Base-by-base conservation (phyloP, 148 eudicot genomes). In the Vaccinium myrtillus region DNA sequence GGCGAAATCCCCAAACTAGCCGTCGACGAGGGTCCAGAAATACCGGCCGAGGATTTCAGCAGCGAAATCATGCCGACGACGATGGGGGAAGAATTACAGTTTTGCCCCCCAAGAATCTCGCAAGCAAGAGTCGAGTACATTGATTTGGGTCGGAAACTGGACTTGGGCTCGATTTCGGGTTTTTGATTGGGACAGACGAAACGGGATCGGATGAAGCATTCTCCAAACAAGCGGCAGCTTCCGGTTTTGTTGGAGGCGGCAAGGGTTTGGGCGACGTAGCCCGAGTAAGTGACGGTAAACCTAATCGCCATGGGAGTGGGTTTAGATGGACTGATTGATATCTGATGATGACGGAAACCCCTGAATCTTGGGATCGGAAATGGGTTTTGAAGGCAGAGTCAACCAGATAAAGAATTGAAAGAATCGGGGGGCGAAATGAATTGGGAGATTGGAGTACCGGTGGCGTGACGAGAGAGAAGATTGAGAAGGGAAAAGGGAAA, bases 251-350 rank as follows among this genome's bases (percentile, higher is more conserved):
- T 70, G 58, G 88, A 67, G 71, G 91, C 83, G 46, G 92, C 92
- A 1, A 94, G 84, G 82, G 82, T 94, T 23, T 91, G 91, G 51
- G 98, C 97, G 1, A 92, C 80, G 84, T 88, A 85, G 75, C 93
- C 93, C 83, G 98, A 92, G 87, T 86, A 91, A 65, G 90, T 58
- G 75, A 92, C 92, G 83, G 99, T 92, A 78, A 88, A 88, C 32
- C 98, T 84, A 76, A 94, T 91, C 83, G 99, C 99, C 99, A 96
- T 96, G 14, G 85, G 7, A 2, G 80, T 67, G 8, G 90, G 23
- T 71, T 77, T 63, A 23, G 85, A 5, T 7, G 92, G 36, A 11
- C 6, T 27, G 86, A 88, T 8, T 0, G 94, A 81, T 87, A 85
- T 43, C 8, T 75, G 87, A 51, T 3, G 53, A 32, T 18, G 50